A percentile compares a stretch with the other conserved stretches of the same genome.
phyloP scores from a whole-genome alignment of 495 filamentous ascomycete species.

The Annulohypoxylon nitens region DNA sequence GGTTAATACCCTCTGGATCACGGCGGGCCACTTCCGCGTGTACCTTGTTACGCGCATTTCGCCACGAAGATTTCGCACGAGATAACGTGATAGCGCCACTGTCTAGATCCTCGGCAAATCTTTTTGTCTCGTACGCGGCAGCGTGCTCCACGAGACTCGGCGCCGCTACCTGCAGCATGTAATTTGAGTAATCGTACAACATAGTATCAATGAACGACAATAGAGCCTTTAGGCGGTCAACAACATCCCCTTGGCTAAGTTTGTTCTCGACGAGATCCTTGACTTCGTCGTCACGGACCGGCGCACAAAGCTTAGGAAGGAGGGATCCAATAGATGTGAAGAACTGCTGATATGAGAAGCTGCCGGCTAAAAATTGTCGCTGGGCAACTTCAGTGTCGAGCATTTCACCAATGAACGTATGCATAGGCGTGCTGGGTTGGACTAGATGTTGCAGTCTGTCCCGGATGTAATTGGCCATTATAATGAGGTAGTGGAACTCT shows the following conservation, averaged over 20 bases:
- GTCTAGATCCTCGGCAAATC: conserved; percentile 78
- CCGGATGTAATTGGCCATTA: conserved; percentile 86
- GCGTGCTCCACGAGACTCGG: conserved; percentile 86
- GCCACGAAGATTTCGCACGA: conserved; percentile 79
- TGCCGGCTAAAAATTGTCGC: conserved; percentile 80
- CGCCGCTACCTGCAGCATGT: conserved; percentile 83
- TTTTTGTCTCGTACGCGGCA: conserved; percentile 80
- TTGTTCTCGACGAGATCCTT: conserved; percentile 80
- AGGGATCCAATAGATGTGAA: conserved; percentile 90
- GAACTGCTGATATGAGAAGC: conserved; percentile 94
- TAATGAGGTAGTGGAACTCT: conserved; percentile 72
- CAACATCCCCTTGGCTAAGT: conserved; percentile 77
- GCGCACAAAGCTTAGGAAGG: conserved; percentile 94
- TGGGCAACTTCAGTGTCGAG: conserved; percentile 83
- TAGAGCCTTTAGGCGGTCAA: conserved; percentile 84
- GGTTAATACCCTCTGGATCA: conserved; percentile 75
- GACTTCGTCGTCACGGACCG: conserved; percentile 87
- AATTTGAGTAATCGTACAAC: conserved; percentile 96
- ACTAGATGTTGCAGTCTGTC: conserved; percentile 86
- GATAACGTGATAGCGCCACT: conserved; percentile 69
- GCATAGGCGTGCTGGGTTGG: conserved; percentile 80
- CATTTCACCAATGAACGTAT: conserved; percentile 85
- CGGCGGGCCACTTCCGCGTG: conserved; percentile 77
- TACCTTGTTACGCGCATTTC: conserved; percentile 74
- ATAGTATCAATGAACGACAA: conserved; percentile 90